Conservation (phyloP, 352 stramenopile species). For the Sclerospora graminicola region DNA sequence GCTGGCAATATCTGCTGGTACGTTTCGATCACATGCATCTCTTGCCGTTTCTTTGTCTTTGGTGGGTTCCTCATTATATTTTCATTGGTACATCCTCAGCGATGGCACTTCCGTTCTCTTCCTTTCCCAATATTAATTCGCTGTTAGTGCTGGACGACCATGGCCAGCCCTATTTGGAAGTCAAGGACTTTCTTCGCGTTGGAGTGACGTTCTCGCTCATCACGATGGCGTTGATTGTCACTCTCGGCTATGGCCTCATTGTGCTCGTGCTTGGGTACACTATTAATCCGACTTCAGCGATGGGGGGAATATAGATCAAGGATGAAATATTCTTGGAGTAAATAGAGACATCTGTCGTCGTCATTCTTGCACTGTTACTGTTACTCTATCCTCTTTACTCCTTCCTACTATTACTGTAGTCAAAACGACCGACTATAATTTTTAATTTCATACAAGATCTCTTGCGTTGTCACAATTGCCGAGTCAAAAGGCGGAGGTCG, state of each 20-base stretch:
- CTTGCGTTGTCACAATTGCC: slow-evolving; percentile 92
- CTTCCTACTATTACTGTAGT: neutral
- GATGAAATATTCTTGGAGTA: slow-evolving; percentile 4
- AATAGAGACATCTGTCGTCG: neutral
- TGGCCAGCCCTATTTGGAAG: slow-evolving; percentile 76
- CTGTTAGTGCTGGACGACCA: slow-evolving; percentile 86
- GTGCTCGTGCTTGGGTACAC: slow-evolving; percentile 68
- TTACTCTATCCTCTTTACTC: neutral
- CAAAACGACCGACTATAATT: slow-evolving; percentile 94
- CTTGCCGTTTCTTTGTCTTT: neutral
- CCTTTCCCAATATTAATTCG: slow-evolving; percentile 90
- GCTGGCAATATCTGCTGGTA: slow-evolving; percentile 82
- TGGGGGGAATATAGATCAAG: slow-evolving; percentile 12
- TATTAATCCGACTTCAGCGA: slow-evolving; percentile 40
- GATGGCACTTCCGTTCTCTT: slow-evolving; percentile 88
- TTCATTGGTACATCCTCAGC: slow-evolving; percentile 22
- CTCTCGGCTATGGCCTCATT: slow-evolving; percentile 78
- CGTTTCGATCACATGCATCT: slow-evolving; percentile 1
- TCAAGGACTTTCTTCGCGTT: slow-evolving; percentile 81
- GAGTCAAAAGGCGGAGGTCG: slow-evolving; percentile 79
- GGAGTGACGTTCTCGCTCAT: slow-evolving; percentile 82
- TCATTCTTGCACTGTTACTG: slow-evolving; percentile 8
- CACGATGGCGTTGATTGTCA: slow-evolving; percentile 76
- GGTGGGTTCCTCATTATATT: no score
- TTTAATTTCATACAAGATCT: slow-evolving; percentile 97